These are phyloP conservation scores for Forsythia viridissima DNA, from an alignment of 257 asterid genomes.

Conservation along the genomic window DNA sequence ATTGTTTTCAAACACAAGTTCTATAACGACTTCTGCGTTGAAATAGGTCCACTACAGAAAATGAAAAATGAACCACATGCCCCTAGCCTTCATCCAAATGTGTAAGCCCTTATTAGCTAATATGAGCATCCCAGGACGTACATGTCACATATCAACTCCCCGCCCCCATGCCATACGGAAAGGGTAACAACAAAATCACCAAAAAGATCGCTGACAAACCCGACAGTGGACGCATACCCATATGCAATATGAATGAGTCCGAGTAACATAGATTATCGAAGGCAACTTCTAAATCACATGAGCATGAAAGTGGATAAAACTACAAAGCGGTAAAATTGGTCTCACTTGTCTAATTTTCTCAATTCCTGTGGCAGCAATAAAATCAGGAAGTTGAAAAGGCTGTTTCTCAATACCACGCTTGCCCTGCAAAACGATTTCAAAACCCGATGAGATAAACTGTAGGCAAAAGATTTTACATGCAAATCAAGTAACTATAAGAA, in stretches of 20 bases:
- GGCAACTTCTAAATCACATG: not conserved
- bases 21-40: not conserved
- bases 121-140: not conserved
- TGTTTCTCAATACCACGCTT: slow-evolving; percentile 95
- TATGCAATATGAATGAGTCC: not conserved
- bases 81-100: not conserved
- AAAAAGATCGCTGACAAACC: not conserved
- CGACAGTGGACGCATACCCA: not conserved
- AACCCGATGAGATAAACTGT: slow-evolving; percentile 42
- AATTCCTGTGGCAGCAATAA: slow-evolving; percentile 98
- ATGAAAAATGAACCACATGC: not conserved
- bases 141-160: not conserved
- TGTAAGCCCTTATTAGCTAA: not conserved
- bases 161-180: not conserved
- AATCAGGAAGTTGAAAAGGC: slow-evolving; percentile 97
- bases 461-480: slow-evolving; percentile 3
- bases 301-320: slow-evolving; percentile 5
- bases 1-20: not conserved
- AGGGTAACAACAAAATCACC: not conserved
- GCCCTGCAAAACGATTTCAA: slow-evolving; percentile 70
- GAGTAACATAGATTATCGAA: not conserved
- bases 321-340: slow-evolving; percentile 12
- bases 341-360: slow-evolving; percentile 98
- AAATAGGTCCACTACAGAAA: not conserved
- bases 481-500: slow-evolving; percentile 9